These are phyloP conservation scores for Piper betle DNA, from an alignment of 164 flowering plant genomes.

Conservation along the genomic window DNA sequence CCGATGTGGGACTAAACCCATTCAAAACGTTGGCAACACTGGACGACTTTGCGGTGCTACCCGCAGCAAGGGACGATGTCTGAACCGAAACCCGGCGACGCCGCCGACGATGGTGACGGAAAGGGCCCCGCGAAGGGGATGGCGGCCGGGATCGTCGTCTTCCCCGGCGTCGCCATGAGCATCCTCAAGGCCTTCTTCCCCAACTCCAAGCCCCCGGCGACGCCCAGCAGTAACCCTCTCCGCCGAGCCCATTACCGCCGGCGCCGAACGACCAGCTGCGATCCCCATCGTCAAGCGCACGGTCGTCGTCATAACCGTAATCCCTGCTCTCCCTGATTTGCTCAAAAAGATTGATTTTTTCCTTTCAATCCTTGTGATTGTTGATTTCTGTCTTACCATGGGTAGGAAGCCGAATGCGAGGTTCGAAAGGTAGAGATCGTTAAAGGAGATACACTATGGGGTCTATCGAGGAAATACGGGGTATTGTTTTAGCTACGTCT, in stretches of 20 bases:
- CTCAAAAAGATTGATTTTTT: not conserved
- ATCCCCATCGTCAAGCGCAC: not conserved
- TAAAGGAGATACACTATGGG: slow-evolving; percentile 46
- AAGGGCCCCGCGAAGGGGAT: slow-evolving; percentile 19
- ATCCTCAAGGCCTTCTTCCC: slow-evolving; percentile 31
- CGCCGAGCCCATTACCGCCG: slow-evolving; percentile 1
- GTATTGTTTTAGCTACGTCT: slow-evolving; percentile 7
- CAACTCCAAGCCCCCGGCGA: slow-evolving; percentile 8
- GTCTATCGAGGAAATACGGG: slow-evolving; percentile 34
- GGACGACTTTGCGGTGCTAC: not conserved
- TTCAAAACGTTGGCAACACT: no score
- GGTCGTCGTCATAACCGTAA: not conserved
- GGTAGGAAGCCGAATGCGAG: not conserved
- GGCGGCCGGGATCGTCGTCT: slow-evolving; percentile 29
- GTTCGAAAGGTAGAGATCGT: slow-evolving; percentile 22
- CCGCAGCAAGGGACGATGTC: slow-evolving; percentile 3
- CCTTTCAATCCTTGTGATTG: not conserved
- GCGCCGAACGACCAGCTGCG: not conserved
- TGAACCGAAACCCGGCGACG: slow-evolving; percentile 5
- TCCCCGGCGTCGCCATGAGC: slow-evolving; percentile 40
- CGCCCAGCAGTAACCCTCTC: not conserved
- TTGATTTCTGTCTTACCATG: no score
- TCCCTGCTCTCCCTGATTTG: not conserved
- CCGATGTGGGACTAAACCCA: no score
- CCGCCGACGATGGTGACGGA: not conserved